These are phyloP conservation scores for Penicillium sp. DNA, from an alignment of 2,329 filamentous ascomycete species.

Conservation along the genomic window DNA sequence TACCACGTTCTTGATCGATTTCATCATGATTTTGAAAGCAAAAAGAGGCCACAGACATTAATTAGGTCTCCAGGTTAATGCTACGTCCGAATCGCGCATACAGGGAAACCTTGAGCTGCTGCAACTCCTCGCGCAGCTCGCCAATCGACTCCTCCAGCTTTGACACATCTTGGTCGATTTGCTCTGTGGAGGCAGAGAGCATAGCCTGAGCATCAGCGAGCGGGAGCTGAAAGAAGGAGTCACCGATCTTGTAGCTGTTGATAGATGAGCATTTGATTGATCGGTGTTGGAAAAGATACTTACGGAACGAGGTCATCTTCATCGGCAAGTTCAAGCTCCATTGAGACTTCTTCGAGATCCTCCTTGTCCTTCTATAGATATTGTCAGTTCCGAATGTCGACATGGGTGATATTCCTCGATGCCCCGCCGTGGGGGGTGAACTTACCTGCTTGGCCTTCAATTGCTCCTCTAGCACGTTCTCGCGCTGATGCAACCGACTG, in stretches of 20 bases:
- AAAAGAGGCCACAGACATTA: background rate
- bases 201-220: constrained; percentile 84
- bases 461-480: constrained; percentile 74
- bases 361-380: constrained; percentile 86
- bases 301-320: constrained; percentile 93
- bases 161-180: constrained; percentile 73
- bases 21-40: background rate
- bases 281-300: constrained; percentile 33
- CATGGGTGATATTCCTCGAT: background rate
- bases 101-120: constrained; percentile 81
- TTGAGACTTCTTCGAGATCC: constrained; percentile 88
- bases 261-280: background rate
- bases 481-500: constrained; percentile 86
- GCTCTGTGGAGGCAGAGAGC: constrained; percentile 67
- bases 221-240: constrained; percentile 86
- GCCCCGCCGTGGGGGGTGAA: background rate
- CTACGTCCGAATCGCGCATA: constrained; percentile 94
- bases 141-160: constrained; percentile 73
- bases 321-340: constrained; percentile 88
- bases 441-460: constrained; percentile 69
- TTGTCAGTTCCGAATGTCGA: constrained; percentile 1
- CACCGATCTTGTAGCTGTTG: constrained; percentile 87
- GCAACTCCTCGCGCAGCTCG: constrained; percentile 79
- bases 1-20: background rate
- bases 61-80: constrained; percentile 90